phyloP scores from a whole-genome alignment of 345 rosid genomes.

The Chamaenerion angustifolium region DNA sequence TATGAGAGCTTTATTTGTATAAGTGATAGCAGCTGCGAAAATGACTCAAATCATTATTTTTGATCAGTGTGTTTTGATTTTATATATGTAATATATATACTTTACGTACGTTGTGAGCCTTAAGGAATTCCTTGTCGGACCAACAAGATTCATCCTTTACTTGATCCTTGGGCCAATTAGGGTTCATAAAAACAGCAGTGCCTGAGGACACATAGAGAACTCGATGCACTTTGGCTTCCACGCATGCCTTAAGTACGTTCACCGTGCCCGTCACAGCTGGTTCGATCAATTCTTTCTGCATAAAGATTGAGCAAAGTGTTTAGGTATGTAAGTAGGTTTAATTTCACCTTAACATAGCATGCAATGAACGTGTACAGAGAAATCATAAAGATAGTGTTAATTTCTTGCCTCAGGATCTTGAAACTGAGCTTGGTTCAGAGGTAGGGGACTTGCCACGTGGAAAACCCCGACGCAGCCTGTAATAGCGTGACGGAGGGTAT shows the following conservation, averaged over 20 bases:
- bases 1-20: too few species aligned
- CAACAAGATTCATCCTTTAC: conserved; percentile 44
- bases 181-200: conserved; percentile 36
- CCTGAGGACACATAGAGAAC: conserved; percentile 56
- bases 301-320: not conserved
- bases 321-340: too few species aligned
- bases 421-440: not conserved
- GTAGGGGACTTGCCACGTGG: conserved; percentile 9
- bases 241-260: conserved; percentile 52
- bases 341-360: too few species aligned
- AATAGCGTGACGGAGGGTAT: conserved; percentile 1
- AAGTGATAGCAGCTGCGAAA: too few species aligned
- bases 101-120: conserved; percentile 27
- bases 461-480: conserved; percentile 7
- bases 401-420: conserved; percentile 24
- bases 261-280: conserved; percentile 59
- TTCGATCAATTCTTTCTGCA: conserved; percentile 41
- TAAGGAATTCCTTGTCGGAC: conserved; percentile 51
- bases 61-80: too few species aligned
- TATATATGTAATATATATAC: too few species aligned
- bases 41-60: too few species aligned
- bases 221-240: conserved; percentile 42
- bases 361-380: too few species aligned
- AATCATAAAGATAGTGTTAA: too few species aligned
- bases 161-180: conserved; percentile 37